Evolutionary conservation across 1,139 yeast genomes (phyloP), one percentile per base, ranked within the genome.

Genomic region (Pichia sp.): DNA sequence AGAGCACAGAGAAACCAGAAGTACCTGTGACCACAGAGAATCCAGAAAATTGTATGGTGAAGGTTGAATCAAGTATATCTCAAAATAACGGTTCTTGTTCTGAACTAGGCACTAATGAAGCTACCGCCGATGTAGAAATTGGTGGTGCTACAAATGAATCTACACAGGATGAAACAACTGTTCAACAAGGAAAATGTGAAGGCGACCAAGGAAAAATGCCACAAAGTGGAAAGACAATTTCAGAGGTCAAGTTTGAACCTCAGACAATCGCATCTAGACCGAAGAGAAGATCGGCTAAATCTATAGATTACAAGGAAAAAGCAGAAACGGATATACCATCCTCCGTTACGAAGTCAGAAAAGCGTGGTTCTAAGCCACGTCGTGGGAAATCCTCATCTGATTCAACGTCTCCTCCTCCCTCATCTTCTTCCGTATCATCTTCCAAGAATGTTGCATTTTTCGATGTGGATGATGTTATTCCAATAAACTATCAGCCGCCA

Each of bases 401-500:
- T 29, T 44, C 54, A 19, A 10, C n/a, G 7, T 53, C 60, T 4
- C 47, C 59, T 6, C 50, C 50, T 1, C 46, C 55, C 16, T 16
- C 51, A 19, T 29, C 38, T 19, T 45, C 48, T 11, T 45, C 48
- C 10, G 10, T 45, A 7, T 34, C 29, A 11, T 11, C 43, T 3
- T 32, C 56, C 2, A 52, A 46, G 30, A 42, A 41, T 19, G 40
- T 29, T 15, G 23, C 45, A 2, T 64, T 52, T 50, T 59, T 62
- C 4, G 62, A 68, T 11, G 64, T 66, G 8, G 71, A 67, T 50
- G 66, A 65, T 1, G 63, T 63, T 40, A 59, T 68, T 5, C 72
- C 72, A 4, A 58, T 58, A 51, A 70, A 69, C 55, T 70, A 67
- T 65, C 71, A 68, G 52, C 72, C 72, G 1, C 65, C 68, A 8